phyloP scores from a whole-genome alignment of 1,284 basidiomycete genomes.

The Melanopsichium pennsylvanicum region DNA sequence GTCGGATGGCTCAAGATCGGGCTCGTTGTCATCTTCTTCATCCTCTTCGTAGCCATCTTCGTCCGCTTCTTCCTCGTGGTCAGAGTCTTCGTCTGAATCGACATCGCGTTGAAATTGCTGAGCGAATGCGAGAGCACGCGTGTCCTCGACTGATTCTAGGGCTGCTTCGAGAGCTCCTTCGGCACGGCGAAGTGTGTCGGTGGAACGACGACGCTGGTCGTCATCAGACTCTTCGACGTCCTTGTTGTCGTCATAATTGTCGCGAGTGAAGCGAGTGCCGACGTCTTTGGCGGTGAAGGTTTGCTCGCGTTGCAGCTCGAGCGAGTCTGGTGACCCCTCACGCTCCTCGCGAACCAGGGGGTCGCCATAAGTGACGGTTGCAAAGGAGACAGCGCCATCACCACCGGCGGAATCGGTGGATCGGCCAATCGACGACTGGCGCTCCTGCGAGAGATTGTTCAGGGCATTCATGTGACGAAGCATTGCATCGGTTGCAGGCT shows the following conservation, averaged over 20 bases:
- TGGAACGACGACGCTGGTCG: slow-evolving; percentile 43
- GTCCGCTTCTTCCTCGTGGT: slow-evolving; percentile 31
- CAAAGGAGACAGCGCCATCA: slow-evolving; percentile 33
- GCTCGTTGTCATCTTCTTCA: slow-evolving; percentile 41
- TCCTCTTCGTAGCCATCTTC: slow-evolving; percentile 45
- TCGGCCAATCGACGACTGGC: background rate
- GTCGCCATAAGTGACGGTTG: slow-evolving; percentile 26
- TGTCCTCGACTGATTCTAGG: slow-evolving; percentile 41
- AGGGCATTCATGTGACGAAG: slow-evolving; percentile 15
- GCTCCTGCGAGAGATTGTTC: slow-evolving; percentile 1
- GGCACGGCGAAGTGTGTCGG: slow-evolving; percentile 40
- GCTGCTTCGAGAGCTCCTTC: slow-evolving; percentile 35
- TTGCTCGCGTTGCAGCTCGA: slow-evolving; percentile 41
- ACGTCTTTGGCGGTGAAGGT: slow-evolving; percentile 43
- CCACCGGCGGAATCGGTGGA: background rate
- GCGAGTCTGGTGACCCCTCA: slow-evolving; percentile 35
- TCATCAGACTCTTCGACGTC: slow-evolving; percentile 29
- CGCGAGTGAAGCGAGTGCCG: slow-evolving; percentile 10
- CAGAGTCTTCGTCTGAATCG: slow-evolving; percentile 33
- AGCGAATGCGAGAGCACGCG: slow-evolving; percentile 37
- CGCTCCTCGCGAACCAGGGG: slow-evolving; percentile 23
- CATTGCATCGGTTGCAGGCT: slow-evolving; percentile 8
- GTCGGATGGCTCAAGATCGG: slow-evolving; percentile 25
- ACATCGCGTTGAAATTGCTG: slow-evolving; percentile 42
- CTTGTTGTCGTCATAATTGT: slow-evolving; percentile 4